Conservation (phyloP, 148 eudicot genomes). For the Vaccinium vitisidaea region DNA sequence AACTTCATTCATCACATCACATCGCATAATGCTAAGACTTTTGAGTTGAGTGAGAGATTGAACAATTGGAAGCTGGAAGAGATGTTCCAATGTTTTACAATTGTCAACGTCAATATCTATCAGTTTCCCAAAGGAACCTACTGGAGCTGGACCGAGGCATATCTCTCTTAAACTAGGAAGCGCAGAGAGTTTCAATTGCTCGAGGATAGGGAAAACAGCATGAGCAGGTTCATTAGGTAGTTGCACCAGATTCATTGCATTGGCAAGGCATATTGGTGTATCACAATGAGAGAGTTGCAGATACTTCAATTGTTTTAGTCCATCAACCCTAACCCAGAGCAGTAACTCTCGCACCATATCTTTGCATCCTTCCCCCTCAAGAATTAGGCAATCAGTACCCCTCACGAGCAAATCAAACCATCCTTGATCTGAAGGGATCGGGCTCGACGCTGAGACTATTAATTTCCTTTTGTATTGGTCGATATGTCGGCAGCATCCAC, state of each 20-base stretch:
- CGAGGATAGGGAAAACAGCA: slow-evolving; percentile 10
- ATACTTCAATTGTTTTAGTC: slow-evolving; percentile 10
- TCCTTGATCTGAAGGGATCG: not conserved
- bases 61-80: not conserved
- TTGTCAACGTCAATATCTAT: not conserved
- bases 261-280: slow-evolving; percentile 15
- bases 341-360: not conserved
- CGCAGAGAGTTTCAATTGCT: slow-evolving; percentile 1
- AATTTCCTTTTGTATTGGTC: not conserved
- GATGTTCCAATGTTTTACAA: not conserved
- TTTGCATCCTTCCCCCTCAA: not conserved
- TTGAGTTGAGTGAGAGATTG: slow-evolving; percentile 9
- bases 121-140: slow-evolving; percentile 12
- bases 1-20: slow-evolving; percentile 19
- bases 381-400: not conserved
- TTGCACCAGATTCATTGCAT: not conserved
- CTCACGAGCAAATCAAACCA: not conserved
- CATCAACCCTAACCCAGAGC: slow-evolving; percentile 7
- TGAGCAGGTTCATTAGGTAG: no score
- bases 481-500: accelerated
- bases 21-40: not conserved
- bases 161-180: slow-evolving; percentile 8
- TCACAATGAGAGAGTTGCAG: not conserved
- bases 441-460: not conserved
- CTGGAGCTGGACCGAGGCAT: not conserved